Evolutionary conservation across 176 grass and related monocot species (phyloP), one percentile per base, ranked within the genome.

Genomic region (Leersia perrieri): DNA sequence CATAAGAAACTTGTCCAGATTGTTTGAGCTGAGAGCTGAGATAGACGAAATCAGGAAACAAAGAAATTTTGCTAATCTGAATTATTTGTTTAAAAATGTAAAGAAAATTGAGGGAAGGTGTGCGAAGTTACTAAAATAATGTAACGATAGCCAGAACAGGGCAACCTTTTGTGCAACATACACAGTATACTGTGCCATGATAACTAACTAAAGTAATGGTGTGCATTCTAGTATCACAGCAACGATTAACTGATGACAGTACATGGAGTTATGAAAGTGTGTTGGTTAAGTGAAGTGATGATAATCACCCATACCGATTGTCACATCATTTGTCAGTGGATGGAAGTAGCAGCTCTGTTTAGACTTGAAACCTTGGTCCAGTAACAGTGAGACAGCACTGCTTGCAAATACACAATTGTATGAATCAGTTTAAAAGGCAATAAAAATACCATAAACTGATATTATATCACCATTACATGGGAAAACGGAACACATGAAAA

Each of bases 241-340:
- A 75, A 68, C 8, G 38, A 84, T 45, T 22, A 22, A 75, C 60
- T 69, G 62, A 74, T 15, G 20, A 13, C 15, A 67, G 14, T 26
- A 51, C 29, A 53, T 55, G 18, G 76, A 58, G 29, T 28, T 18
- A 58, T 60, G 66, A 62, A 36, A 20, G 16, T 16, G 3, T 8
- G 34, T 70, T 3, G 75, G 57, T 47, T 33, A 81, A 72, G 67
- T n/a, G 28, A 81, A 70, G 55, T 49, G 57, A 49, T 41, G 13
- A 38, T 40, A 85, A 49, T 64, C n/a, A 57, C 60, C 47, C 74
- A 88, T 93, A 99, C 96, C 91, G 75, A 99, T 88, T 33, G 92
- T 99, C 11, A 95, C 82, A 63, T 99, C 92, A 93, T 99, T 99
- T 84, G 88, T 91, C 82, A 95, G 87, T 80, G 96, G 96, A 88